These are phyloP conservation scores for Acanthochlamys bracteata DNA, from an alignment of 106 monocot genomes.

Conservation along the genomic window DNA sequence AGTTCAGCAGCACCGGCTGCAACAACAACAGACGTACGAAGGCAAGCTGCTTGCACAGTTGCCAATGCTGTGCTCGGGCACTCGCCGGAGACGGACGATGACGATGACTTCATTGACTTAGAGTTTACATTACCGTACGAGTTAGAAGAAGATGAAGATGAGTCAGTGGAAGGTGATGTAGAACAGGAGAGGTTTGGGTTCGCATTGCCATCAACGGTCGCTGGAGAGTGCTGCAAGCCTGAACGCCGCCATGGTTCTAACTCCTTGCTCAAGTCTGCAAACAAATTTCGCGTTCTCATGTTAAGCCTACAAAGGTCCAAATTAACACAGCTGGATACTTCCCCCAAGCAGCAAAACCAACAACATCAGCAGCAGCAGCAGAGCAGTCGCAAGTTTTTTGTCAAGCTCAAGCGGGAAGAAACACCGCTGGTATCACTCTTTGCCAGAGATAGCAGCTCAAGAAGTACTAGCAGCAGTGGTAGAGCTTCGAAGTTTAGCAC, in stretches of 20 bases:
- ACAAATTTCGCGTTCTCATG: slow-evolving; percentile 34
- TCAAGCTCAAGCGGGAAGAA: slow-evolving; percentile 53
- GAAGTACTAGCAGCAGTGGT: slow-evolving; percentile 11
- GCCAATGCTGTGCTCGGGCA: slow-evolving; percentile 7
- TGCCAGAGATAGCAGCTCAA: slow-evolving; percentile 33
- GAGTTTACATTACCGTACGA: slow-evolving; percentile 37
- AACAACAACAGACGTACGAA: no score
- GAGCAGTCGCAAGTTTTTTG: slow-evolving; percentile 17
- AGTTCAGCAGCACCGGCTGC: background rate
- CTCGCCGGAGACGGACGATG: slow-evolving; percentile 6
- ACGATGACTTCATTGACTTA: slow-evolving; percentile 37
- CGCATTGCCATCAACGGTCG: background rate
- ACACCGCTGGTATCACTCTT: slow-evolving; percentile 55
- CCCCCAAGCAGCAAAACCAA: background rate
- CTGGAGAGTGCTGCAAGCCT: slow-evolving; percentile 6
- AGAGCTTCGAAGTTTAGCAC: background rate
- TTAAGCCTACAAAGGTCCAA: slow-evolving; percentile 19
- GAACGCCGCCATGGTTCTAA: slow-evolving; percentile 14
- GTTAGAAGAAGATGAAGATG: background rate
- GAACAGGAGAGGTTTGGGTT: slow-evolving; percentile 10
- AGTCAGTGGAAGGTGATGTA: background rate
- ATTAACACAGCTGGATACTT: background rate
- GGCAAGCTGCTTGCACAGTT: background rate
- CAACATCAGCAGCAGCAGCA: slow-evolving; percentile 1
- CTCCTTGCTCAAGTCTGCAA: slow-evolving; percentile 25